Base-by-base conservation (phyloP, 495 filamentous ascomycete species). In the Hypoxylon fuscum region DNA sequence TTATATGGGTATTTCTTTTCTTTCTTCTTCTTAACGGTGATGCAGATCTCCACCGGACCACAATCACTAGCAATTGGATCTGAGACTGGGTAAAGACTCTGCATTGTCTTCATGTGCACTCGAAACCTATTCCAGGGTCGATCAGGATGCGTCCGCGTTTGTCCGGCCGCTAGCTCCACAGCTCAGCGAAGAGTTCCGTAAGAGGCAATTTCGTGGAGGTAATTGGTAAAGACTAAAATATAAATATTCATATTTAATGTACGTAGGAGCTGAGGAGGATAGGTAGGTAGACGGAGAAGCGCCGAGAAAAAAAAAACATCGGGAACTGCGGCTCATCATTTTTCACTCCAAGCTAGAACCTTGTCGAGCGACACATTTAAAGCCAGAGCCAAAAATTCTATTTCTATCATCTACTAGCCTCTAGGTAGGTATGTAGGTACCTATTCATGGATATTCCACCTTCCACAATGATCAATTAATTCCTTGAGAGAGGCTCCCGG, bases 391-490 rank as follows among this genome's bases (percentile, higher is more conserved):
- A 38, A 65, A 64, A 23, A 25, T 23, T 43, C 38, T 21, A 42
- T 22, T 22, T 9, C 17, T 42, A 5, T 17, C 29, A 32, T 11
- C 29, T 38, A 4, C 10, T 44, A 9, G 9, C 25, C 41, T n/a
- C 22, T 10, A n/a, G n/a, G n/a, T n/a, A n/a, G n/a, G 20, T 44
- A 9, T 59, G 20, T 59, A 65, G n/a, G n/a, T 35, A 48, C 14
- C 37, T 40, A 59, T 43, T 64, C 29, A 54, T 54, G 45, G 50
- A 37, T 11, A 27, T 59, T 65, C 44, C 50, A 51, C 62, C 62
- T 65, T 59, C 62, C 62, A 60, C 44, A 59, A 59, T n/a, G 1
- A 55, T 64, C 62, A 59, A 64, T 59, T 59, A 59, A 59, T 64
- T n/a, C n/a, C n/a, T n/a, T 56, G 44, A 25, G 31, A 57, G 52